Conservation (phyloP, 768 basidiomycete genomes). For the Psilocybe azurescens region DNA sequence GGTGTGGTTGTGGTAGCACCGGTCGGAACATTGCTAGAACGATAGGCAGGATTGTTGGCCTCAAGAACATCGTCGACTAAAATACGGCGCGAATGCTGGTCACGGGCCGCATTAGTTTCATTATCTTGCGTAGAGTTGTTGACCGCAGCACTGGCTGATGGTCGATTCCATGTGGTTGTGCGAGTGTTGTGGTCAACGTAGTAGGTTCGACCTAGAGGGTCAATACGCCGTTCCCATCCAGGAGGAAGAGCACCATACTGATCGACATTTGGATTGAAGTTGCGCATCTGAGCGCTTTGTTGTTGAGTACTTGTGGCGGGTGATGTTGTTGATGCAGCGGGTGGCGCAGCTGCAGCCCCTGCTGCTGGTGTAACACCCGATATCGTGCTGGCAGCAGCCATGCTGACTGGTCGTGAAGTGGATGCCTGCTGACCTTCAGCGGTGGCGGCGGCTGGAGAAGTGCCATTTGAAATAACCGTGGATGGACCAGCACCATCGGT, state of each 20-base stretch:
- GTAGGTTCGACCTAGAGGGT: constrained; percentile 94
- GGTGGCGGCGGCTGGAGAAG: constrained; percentile 28
- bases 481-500: constrained; percentile 47
- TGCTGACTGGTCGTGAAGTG: constrained; percentile 27
- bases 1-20: constrained; percentile 39
- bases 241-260: constrained; percentile 89
- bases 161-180: constrained; percentile 97
- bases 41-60: constrained; percentile 54
- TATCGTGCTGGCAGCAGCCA: constrained; percentile 21
- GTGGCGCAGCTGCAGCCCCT: constrained; percentile 27
- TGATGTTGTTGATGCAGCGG: constrained; percentile 23
- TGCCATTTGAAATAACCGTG: constrained; percentile 41
- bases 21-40: constrained; percentile 33
- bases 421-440: constrained; percentile 29
- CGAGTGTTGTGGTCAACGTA: constrained; percentile 99
- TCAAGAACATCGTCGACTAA: constrained; percentile 89
- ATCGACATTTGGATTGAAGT: constrained; percentile 95
- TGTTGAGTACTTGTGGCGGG: constrained; percentile 45
- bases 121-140: constrained; percentile 75
- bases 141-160: constrained; percentile 75
- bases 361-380: constrained; percentile 24
- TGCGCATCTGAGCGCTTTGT: constrained; percentile 65
- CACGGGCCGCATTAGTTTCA: constrained; percentile 85
- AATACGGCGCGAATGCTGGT: constrained; percentile 84
- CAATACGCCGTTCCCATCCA: constrained; percentile 97